Conservation (phyloP, 208 protist species). For the Leishmania martiniquensis region DNA sequence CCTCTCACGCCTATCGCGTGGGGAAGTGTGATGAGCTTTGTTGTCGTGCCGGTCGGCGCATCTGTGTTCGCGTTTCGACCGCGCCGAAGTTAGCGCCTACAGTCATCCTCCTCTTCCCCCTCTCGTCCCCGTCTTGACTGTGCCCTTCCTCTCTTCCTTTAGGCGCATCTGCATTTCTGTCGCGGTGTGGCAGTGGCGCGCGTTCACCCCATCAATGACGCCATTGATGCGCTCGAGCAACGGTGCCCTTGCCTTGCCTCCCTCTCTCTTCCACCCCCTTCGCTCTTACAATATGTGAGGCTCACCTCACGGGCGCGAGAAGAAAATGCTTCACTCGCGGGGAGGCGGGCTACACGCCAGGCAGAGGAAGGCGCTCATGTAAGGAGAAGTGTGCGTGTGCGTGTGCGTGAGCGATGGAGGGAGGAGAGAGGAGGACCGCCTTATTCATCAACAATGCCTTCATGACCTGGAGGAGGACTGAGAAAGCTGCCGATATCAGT, state of each 20-base stretch:
- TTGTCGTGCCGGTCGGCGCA: no score
- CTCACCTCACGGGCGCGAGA: background rate
- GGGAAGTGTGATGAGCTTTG: no score
- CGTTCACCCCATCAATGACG: background rate
- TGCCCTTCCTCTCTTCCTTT: no score
- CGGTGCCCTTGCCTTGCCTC: no score
- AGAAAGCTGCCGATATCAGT: background rate
- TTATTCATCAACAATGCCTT: background rate
- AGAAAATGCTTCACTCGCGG: background rate
- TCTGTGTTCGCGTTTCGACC: no score
- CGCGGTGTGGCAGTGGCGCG: background rate
- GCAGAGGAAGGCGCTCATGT: background rate
- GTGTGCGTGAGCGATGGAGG: background rate
- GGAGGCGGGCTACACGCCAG: background rate
- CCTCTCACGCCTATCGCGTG: no score
- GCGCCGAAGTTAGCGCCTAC: background rate
- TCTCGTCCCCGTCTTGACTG: background rate
- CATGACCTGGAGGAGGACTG: background rate
- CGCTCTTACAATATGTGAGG: background rate
- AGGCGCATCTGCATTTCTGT: background rate
- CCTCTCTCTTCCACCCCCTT: background rate
- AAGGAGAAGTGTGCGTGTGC: background rate
- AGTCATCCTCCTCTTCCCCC: background rate
- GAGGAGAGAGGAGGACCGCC: background rate
- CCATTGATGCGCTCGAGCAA: background rate